Base-by-base conservation (phyloP, 1,284 basidiomycete species). In the Fomitopsis palustris region DNA sequence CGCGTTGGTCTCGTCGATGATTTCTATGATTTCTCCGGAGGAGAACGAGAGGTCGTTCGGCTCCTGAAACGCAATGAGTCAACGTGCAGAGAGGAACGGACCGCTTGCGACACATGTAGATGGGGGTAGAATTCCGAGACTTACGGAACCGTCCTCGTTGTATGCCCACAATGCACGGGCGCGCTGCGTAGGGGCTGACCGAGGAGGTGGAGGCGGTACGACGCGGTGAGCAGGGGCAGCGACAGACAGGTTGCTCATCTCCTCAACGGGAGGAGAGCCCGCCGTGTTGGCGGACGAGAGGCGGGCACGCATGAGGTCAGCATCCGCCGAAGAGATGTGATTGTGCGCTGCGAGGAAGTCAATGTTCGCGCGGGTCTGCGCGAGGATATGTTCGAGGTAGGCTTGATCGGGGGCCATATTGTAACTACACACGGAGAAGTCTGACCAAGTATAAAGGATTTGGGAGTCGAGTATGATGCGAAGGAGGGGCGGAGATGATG, bases 121-220 rank as follows among this genome's bases (percentile, higher is more conserved):
- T 54, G 33, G 52, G 27, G 14, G 23, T 60, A 59, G 37, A 23
- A 21, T 41, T 31, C 41, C 33, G 45, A 17, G 14, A 41, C 75
- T 41, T 64, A 84, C 87, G 61, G 72, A 66, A 27, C 79, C 79
- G 58, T 81, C 71, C 62, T 86, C 84, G 63, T 89, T 89, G 71
- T 89, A 90, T 1, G 73, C 68, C 88, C 88, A 90, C 0, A 83
- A 55, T 0, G 87, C 87, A 58, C 77, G 79, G 3, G 82, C 85
- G 59, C 77, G 75, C 53, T 77, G 76, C n/a, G 73, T 53, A 47
- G 66, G 64, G 16, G 72, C 64, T 2, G 73, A 66, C 23, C 76
- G 68, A 6, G 74, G 72, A 10, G 74, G 68, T 17, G 71, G 63
- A 35, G 63, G 52, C 62, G 45, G 45, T 23, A 67, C 35, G 59